Evolutionary conservation across 768 basidiomycete genomes (phyloP).

Genomic region (Xerocomellus chrysenteron): DNA sequence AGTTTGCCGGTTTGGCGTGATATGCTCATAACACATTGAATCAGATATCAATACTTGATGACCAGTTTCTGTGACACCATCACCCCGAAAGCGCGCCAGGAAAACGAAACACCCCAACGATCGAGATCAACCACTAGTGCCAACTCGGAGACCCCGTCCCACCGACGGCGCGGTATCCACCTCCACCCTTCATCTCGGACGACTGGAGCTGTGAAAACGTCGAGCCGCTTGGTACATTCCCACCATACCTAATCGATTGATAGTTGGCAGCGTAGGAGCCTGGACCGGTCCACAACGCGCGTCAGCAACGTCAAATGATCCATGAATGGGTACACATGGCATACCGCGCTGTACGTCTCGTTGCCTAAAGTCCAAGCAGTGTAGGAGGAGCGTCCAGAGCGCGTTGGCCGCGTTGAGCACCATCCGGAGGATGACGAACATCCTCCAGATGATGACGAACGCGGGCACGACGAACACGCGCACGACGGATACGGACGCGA

Average conservation of each 20-base stretch:
- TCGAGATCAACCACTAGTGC: not conserved
- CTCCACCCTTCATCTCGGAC: slow-evolving; percentile 1
- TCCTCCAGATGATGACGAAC: too few relatives aligned
- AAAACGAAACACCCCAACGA: not conserved
- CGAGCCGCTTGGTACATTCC: slow-evolving; percentile 12
- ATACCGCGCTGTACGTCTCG: too few relatives aligned
- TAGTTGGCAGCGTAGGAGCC: slow-evolving; percentile 25
- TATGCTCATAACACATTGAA: not conserved
- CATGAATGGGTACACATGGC: not conserved
- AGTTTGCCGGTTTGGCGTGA: not conserved
- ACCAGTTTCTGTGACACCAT: not conserved
- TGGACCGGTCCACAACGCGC: not conserved
- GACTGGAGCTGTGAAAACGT: slow-evolving; percentile 5
- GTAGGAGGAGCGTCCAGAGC: too few relatives aligned
- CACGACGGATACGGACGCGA: too few relatives aligned
- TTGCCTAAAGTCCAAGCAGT: too few relatives aligned
- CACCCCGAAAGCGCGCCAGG: too few relatives aligned
- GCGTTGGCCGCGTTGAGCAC: too few relatives aligned
- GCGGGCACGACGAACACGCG: too few relatives aligned
- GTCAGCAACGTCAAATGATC: not conserved
- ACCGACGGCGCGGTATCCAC: not conserved
- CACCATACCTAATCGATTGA: slow-evolving; percentile 21
- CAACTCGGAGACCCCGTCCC: not conserved
- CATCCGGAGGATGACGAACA: slow-evolving; percentile 9
- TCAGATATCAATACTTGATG: too few relatives aligned